phyloP scores from a whole-genome alignment of 148 eudicot genomes.

The Vaccinium vitisidaea region DNA sequence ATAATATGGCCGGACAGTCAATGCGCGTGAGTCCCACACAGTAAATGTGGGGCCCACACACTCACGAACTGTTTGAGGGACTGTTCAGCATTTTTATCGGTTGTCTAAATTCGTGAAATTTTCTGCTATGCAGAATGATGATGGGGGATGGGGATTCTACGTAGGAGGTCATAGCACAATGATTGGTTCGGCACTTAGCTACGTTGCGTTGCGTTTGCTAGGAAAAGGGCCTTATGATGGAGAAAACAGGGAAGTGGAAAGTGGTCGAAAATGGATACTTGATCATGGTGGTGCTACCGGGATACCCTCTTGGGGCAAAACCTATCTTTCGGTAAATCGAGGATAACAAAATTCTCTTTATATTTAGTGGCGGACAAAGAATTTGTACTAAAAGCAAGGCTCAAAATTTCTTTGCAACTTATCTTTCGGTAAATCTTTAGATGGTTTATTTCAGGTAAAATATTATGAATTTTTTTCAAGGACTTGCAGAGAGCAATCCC shows the following conservation, averaged over 20 bases:
- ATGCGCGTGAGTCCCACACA: not conserved
- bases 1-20: too few relatives aligned
- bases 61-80: too few relatives aligned
- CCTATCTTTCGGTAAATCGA: conserved; percentile 4
- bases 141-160: conserved; percentile 24
- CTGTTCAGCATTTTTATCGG: not conserved
- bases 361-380: too few relatives aligned
- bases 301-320: conserved; percentile 19
- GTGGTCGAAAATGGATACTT: conserved; percentile 20
- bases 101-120: not conserved
- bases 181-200: conserved; percentile 14
- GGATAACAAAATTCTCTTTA: not conserved
- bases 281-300: conserved; percentile 17
- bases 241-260: not conserved
- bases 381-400: too few relatives aligned
- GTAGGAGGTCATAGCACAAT: conserved; percentile 22
- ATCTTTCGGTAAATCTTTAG: too few relatives aligned
- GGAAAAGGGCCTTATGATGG: conserved; percentile 15
- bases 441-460: too few relatives aligned
- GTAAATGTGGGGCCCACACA: too few relatives aligned
- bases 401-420: too few relatives aligned
- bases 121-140: conserved; percentile 14
- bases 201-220: conserved; percentile 13
- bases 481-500: too few relatives aligned
- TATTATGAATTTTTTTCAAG: too few relatives aligned